Evolutionary conservation across 148 eudicot species (phyloP).

Genomic region (Chenopodium formosanum): DNA sequence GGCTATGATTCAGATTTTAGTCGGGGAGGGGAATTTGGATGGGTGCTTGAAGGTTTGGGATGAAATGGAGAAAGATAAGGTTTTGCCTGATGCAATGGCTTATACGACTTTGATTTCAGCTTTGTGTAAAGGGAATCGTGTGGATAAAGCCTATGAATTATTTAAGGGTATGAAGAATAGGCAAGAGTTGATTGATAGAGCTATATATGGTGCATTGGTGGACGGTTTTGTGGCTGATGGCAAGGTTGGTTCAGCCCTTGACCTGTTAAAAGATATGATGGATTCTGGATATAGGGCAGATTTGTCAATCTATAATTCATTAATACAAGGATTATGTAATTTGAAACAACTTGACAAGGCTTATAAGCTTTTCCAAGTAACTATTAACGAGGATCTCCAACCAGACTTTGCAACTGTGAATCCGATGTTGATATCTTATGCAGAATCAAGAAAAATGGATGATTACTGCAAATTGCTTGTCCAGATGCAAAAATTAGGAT

Average conservation of each 20-base stretch:
- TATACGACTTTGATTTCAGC: constrained; percentile 70
- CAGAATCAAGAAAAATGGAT: constrained; percentile 60
- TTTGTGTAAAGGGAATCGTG: constrained; percentile 62
- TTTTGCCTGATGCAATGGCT: constrained; percentile 86
- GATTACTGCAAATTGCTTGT: constrained; percentile 61
- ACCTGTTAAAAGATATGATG: constrained; percentile 74
- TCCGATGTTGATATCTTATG: constrained; percentile 62
- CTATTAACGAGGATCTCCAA: constrained; percentile 68
- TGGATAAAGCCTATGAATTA: constrained; percentile 59
- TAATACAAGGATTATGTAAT: constrained; percentile 70
- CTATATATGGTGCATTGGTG: constrained; percentile 68
- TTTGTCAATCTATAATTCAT: constrained; percentile 69
- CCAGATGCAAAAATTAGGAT: constrained; percentile 64
- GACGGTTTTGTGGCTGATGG: constrained; percentile 77
- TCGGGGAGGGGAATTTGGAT: constrained; percentile 63
- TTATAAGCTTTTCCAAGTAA: constrained; percentile 55
- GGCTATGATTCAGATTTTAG: constrained; percentile 71
- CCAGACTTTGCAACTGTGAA: constrained; percentile 68
- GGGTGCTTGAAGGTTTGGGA: constrained; percentile 89
- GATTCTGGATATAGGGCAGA: constrained; percentile 89
- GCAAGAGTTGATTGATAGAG: constrained; percentile 75
- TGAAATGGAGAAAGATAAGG: constrained; percentile 67
- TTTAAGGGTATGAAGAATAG: constrained; percentile 74
- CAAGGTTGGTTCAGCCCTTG: constrained; percentile 73
- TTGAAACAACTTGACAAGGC: constrained; percentile 59